A percentile compares a stretch with the other conserved stretches of the same genome.
Conservation (phyloP, 768 basidiomycete genomes). For the Favolaschia claudopus region DNA sequence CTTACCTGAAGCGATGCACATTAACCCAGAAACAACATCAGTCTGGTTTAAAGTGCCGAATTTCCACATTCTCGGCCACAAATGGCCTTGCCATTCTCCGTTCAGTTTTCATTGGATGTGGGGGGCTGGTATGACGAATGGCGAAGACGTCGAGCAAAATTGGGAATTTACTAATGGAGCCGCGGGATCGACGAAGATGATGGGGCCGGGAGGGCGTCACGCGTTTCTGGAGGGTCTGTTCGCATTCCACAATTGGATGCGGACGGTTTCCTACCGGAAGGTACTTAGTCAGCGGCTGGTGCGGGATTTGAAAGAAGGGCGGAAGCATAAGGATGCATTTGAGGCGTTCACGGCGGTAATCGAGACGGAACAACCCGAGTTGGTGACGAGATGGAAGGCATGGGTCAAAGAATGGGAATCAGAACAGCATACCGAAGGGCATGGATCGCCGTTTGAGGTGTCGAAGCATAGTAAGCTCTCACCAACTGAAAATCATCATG, state of each 20-base stretch:
- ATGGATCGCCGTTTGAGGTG: not conserved
- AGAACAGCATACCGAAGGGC: not conserved
- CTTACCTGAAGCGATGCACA: not conserved
- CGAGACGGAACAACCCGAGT: no score
- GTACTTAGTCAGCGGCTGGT: not conserved
- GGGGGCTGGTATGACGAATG: constrained; percentile 28
- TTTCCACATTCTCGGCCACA: constrained; percentile 28
- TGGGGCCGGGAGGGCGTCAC: constrained; percentile 16
- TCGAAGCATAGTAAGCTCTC: no score
- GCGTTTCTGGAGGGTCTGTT: not conserved
- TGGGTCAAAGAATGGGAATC: not conserved
- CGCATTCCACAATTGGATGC: not conserved
- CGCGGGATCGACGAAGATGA: constrained; percentile 22
- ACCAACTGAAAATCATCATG: no score
- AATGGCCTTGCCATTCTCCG: constrained; percentile 16
- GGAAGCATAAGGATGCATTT: constrained; percentile 21
- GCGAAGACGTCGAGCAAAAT: constrained; percentile 29
- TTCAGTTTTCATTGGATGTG: constrained; percentile 2
- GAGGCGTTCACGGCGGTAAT: not conserved
- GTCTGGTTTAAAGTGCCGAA: constrained; percentile 26
- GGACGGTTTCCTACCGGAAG: not conserved
- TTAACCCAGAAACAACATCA: no score
- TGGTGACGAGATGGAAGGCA: not conserved
- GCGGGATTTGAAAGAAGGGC: constrained; percentile 5
- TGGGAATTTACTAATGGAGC: constrained; percentile 26